phyloP scores from a whole-genome alignment of 148 eudicot genomes.

The Silene conica region DNA sequence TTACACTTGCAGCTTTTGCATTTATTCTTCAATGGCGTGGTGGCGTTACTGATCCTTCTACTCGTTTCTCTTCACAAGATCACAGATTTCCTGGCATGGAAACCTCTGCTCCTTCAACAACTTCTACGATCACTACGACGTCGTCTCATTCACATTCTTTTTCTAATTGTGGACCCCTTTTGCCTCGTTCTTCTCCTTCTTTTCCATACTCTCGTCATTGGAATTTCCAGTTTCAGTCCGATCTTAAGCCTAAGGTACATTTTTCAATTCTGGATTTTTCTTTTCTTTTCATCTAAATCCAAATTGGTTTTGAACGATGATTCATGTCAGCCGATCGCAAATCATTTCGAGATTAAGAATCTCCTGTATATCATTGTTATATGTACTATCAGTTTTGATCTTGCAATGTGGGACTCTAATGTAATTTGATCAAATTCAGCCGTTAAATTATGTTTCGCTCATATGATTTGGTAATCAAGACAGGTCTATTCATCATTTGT shows the following conservation, averaged over 20 bases:
- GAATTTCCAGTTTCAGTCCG: conserved; percentile 52
- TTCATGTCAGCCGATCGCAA: too few species aligned
- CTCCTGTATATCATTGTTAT: not conserved
- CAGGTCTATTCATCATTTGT: too few species aligned
- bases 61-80: conserved; percentile 64
- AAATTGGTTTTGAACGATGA: conserved; percentile 8
- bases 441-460: too few species aligned
- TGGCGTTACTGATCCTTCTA: conserved; percentile 68
- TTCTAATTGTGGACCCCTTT: conserved; percentile 44
- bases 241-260: conserved; percentile 80
- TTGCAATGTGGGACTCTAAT: conserved; percentile 2
- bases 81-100: conserved; percentile 80
- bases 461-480: too few species aligned
- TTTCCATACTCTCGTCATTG: conserved; percentile 71
- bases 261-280: conserved; percentile 23
- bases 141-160: conserved; percentile 2
- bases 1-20: conserved; percentile 78
- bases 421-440: not conserved
- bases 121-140: not conserved
- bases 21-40: conserved; percentile 96
- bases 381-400: not conserved
- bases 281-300: conserved; percentile 15
- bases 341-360: too few species aligned
- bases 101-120: conserved; percentile 39
- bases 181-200: conserved; percentile 42